A percentile compares a stretch with the other conserved stretches of the same genome.
Conservation (phyloP, 2,329 filamentous ascomycete species). For the Paracoccidioides lutzii region DNA sequence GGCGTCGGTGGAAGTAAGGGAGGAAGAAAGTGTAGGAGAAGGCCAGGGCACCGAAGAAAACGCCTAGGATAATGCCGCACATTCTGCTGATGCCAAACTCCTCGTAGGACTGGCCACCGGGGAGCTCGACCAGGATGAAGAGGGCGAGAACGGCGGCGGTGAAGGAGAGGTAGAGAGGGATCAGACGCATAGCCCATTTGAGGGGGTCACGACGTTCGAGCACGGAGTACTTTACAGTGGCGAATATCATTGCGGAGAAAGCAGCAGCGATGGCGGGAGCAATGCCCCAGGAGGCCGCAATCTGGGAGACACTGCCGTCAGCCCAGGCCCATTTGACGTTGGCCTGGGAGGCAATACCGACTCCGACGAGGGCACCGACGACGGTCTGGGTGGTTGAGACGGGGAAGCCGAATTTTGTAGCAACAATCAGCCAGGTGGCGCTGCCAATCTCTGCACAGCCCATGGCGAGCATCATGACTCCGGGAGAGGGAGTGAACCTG, state of each 20-base stretch:
- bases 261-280: constrained; percentile 36
- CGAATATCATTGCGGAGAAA: constrained; percentile 39
- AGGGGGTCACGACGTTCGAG: constrained; percentile 38
- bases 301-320: constrained; percentile 34
- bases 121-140: constrained; percentile 44
- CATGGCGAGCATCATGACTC: constrained; percentile 30
- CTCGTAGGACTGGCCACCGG: constrained; percentile 19
- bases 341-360: constrained; percentile 21
- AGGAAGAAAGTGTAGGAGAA: constrained; percentile 26
- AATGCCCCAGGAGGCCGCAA: constrained; percentile 38
- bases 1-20: constrained; percentile 24
- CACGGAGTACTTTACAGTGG: constrained; percentile 37
- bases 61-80: constrained; percentile 21
- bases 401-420: constrained; percentile 25
- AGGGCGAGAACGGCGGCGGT: constrained; percentile 41
- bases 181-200: constrained; percentile 37
- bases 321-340: constrained; percentile 32
- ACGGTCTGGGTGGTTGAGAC: constrained; percentile 33
- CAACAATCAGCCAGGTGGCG: constrained; percentile 26
- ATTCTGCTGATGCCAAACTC: constrained; percentile 19
- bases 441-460: constrained; percentile 24
- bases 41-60: constrained; percentile 20
- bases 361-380: constrained; percentile 26
- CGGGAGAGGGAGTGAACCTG: constrained; percentile 24
- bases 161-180: constrained; percentile 38